Conservation (phyloP, 371 early-diverging fungal species). For the Actinomortierella wolfii region DNA sequence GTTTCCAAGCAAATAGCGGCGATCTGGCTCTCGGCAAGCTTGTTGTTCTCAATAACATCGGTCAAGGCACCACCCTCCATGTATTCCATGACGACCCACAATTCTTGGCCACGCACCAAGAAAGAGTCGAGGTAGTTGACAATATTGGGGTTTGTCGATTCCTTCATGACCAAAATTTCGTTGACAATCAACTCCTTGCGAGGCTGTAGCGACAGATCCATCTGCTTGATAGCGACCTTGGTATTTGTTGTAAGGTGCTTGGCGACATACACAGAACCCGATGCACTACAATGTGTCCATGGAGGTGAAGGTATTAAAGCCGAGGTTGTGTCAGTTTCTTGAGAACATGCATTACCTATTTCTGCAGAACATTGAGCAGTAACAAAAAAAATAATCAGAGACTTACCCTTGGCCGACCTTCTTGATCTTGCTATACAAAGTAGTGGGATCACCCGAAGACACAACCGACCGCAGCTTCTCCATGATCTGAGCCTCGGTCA, state of each 20-base stretch:
- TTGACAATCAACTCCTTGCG: slow-evolving; percentile 94
- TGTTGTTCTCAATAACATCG: slow-evolving; percentile 94
- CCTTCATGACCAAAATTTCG: slow-evolving; percentile 96
- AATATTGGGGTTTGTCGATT: slow-evolving; percentile 92
- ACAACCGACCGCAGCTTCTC: slow-evolving; percentile 83
- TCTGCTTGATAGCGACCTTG: slow-evolving; percentile 96
- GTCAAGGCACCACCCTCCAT: slow-evolving; percentile 98
- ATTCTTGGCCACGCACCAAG: slow-evolving; percentile 77
- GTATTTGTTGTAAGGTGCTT: slow-evolving; percentile 64
- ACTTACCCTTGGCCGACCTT: slow-evolving; percentile 95
- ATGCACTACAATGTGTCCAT: slow-evolving; percentile 67
- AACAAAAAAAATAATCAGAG: neutral
- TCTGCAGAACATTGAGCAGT: neutral
- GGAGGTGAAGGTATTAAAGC: neutral
- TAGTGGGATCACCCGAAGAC: slow-evolving; percentile 86
- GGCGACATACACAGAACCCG: slow-evolving; percentile 95
- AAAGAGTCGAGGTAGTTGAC: slow-evolving; percentile 93
- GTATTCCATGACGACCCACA: slow-evolving; percentile 99
- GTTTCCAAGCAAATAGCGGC: slow-evolving; percentile 90
- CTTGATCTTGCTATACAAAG: slow-evolving; percentile 85
- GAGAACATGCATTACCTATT: neutral
- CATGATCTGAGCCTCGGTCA: slow-evolving; percentile 93
- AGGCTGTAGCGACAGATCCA: slow-evolving; percentile 92
- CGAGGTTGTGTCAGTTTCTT: neutral
- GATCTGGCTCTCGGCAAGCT: slow-evolving; percentile 90